Base-by-base conservation (phyloP, 140 eudicot genomes). In the Anethum foeniculum region DNA sequence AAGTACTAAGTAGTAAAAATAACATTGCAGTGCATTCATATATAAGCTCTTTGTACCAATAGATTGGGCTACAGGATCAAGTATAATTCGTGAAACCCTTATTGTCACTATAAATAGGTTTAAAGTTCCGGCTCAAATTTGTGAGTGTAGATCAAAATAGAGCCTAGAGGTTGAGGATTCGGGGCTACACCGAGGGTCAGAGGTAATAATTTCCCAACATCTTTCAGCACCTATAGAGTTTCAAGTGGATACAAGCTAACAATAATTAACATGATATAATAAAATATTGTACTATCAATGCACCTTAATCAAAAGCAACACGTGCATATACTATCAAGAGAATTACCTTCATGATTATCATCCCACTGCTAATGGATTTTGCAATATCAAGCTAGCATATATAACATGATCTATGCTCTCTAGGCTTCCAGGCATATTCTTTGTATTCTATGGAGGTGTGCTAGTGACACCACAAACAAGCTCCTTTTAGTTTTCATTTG, bases 341-440 rank as follows among this genome's bases (percentile, higher is more conserved):
- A 7, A 85, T 76, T 49, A 95, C 99, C 96, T 92, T 90, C 93
- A 80, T 85, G 79, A 97, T 91, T 75, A 91, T 91, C 90, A 82
- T 86, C 75, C 89, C 91, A 76, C 80, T 90, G 89, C 91, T 90
- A 76, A 91, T 82, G 74, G 83, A 84, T 79, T 88, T 91, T 52
- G 84, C 89, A 75, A 92, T 88, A 87, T 89, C 90, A 82, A 91
- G 79, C 91, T n/a, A n/a, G 41, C 2, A 38, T 38, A 4, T 4
- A 92, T 92, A 72, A 95, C 87, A 83, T 80, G 77, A 81, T 95
- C 97, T 47, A 86, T 58, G 78, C 90, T 85, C 39, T 88, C 87
- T 21, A 43, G 85, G 72, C 88, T 86, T 73, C n/a, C 82, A 64
- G 81, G 69, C 76, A 83, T 90, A 82, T 87, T 77, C 80, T 85